These are phyloP conservation scores for Monosporozyma servazzii DNA, from an alignment of 805 yeast genomes.

Conservation along the genomic window DNA sequence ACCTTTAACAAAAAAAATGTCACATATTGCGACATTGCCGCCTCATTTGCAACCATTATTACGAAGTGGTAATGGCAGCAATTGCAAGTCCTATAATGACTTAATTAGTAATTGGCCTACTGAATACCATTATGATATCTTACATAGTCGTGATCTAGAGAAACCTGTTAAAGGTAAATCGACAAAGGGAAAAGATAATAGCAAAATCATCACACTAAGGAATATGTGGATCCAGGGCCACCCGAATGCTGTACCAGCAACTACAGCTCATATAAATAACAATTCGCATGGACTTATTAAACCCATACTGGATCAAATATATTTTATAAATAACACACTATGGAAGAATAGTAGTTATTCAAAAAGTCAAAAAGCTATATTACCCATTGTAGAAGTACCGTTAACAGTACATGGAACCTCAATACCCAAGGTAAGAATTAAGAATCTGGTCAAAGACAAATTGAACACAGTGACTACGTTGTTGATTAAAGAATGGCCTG, in stretches of 20 bases:
- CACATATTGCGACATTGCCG: neutral
- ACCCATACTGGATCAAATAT: neutral
- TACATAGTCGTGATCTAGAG: neutral
- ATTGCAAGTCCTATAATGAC: neutral
- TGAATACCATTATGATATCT: conserved; percentile 2
- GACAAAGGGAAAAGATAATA: neutral
- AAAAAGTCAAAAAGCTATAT: neutral
- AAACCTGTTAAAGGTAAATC: neutral
- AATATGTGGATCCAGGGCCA: neutral
- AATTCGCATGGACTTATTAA: neutral
- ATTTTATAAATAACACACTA: neutral
- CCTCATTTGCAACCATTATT: conserved; percentile 5
- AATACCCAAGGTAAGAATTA: conserved; percentile 1
- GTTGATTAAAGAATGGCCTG: neutral
- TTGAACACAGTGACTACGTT: neutral
- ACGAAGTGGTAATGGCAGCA: neutral
- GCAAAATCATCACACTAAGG: neutral
- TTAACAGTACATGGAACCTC: conserved; percentile 2
- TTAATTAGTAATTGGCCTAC: conserved; percentile 7
- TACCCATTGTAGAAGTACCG: conserved; percentile 6
- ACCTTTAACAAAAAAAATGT: neutral
- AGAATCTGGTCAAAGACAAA: conserved; percentile 2
- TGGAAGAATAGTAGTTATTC: neutral
- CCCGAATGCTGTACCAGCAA: neutral
- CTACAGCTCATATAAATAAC: neutral